phyloP scores from a whole-genome alignment of 306 rosid species.

The Prunus davidiana region DNA sequence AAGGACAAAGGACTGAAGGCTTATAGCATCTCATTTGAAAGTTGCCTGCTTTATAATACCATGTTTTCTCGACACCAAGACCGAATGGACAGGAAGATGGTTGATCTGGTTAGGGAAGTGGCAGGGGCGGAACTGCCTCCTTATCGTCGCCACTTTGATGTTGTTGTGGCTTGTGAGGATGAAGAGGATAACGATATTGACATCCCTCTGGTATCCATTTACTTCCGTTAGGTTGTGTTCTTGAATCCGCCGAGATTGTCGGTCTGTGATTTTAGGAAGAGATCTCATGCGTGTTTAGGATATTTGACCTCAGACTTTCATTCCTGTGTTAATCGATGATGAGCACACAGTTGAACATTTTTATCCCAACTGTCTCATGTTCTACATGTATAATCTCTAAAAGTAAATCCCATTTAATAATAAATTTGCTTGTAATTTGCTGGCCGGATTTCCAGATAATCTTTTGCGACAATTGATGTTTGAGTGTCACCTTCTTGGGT shows the following conservation, averaged over 20 bases:
- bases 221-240: slow-evolving; percentile 63
- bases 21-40: slow-evolving; percentile 83
- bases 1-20: slow-evolving; percentile 69
- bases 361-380: not conserved
- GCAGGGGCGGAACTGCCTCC: slow-evolving; percentile 71
- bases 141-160: slow-evolving; percentile 74
- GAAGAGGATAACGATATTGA: slow-evolving; percentile 88
- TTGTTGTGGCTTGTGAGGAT: slow-evolving; percentile 95
- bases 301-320: not conserved
- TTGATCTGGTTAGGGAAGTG: slow-evolving; percentile 75
- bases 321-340: not conserved
- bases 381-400: too few species aligned
- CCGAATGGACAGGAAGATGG: slow-evolving; percentile 74
- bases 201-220: slow-evolving; percentile 81
- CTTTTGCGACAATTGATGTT: too few species aligned
- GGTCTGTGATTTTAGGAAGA: slow-evolving; percentile 34
- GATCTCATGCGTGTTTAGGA: slow-evolving; percentile 17
- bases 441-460: too few species aligned
- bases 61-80: slow-evolving; percentile 75
- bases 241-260: not conserved
- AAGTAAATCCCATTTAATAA: too few species aligned
- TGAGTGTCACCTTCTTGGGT: too few species aligned
- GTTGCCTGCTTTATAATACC: slow-evolving; percentile 71
- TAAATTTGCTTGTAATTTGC: too few species aligned
- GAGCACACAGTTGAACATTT: not conserved